phyloP scores from a whole-genome alignment of 1,284 basidiomycete genomes.

The Coniferiporia sulphurascens region DNA sequence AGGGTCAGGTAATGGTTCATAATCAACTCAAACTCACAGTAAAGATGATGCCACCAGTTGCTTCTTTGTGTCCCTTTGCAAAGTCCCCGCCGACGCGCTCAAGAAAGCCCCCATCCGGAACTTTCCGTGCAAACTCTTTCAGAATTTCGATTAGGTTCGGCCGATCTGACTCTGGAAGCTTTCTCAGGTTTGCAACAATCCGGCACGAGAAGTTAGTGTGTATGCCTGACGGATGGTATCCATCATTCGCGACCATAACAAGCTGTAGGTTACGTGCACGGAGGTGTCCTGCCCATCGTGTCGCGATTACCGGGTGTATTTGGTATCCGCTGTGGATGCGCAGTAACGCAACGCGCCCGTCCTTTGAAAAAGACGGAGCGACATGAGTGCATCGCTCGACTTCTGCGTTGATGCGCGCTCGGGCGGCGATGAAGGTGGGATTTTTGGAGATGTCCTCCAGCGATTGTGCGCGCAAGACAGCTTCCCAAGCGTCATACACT shows the following conservation, averaged over 20 bases:
- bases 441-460: conserved; percentile 20
- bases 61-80: conserved; percentile 31
- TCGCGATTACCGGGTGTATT: conserved; percentile 32
- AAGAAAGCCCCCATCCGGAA: conserved; percentile 22
- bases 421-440: conserved; percentile 24
- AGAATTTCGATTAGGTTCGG: conserved; percentile 28
- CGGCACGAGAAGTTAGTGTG: conserved; percentile 30
- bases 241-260: conserved; percentile 31
- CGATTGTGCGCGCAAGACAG: conserved; percentile 20
- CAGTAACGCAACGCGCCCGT: conserved; percentile 30
- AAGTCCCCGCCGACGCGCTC: conserved; percentile 30
- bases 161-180: conserved; percentile 12
- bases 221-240: conserved; percentile 26
- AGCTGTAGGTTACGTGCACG: conserved; percentile 29
- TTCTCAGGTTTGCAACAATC: conserved; percentile 18
- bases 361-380: conserved; percentile 28
- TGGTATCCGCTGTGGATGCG: conserved; percentile 29
- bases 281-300: conserved; percentile 30
- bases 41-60: conserved; percentile 30
- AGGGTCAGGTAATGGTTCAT: too few species aligned
- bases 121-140: conserved; percentile 26
- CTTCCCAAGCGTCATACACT: conserved; percentile 23
- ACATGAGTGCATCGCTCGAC: conserved; percentile 26
- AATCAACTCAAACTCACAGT: neutral
- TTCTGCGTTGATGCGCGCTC: conserved; percentile 26